These are phyloP conservation scores for Leucosporidium creatinivorum DNA, from an alignment of 768 basidiomycete genomes.

Conservation along the genomic window DNA sequence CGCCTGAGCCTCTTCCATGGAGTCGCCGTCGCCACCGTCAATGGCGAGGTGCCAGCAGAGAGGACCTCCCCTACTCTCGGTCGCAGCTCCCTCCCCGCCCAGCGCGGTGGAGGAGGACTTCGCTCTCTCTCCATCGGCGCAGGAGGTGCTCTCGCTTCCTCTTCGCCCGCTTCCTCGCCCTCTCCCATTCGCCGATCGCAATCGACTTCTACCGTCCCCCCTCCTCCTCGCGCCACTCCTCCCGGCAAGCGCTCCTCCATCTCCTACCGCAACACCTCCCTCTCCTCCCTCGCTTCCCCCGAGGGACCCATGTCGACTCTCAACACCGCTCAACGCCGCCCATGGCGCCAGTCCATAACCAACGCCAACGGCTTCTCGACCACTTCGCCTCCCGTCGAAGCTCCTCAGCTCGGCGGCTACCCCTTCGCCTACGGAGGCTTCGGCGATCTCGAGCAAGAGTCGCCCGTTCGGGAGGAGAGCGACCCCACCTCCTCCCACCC, in stretches of 20 bases:
- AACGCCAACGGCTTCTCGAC: conserved; percentile 15
- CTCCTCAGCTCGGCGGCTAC: conserved; percentile 8
- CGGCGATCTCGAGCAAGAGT: conserved; percentile 27
- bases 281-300: background rate
- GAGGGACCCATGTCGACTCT: background rate
- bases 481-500: conserved; percentile 6
- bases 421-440: conserved; percentile 24
- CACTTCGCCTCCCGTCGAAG: conserved; percentile 19
- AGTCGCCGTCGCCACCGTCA: conserved; percentile 12
- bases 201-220: background rate
- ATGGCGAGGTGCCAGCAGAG: background rate
- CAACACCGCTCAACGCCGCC: background rate
- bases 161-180: background rate
- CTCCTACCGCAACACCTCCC: conserved; percentile 26
- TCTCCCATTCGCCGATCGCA: background rate
- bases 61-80: background rate
- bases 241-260: conserved; percentile 23
- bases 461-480: background rate
- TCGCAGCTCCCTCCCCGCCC: background rate
- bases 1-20: conserved; percentile 29
- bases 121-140: conserved; percentile 31
- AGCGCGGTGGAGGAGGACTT: conserved; percentile 11
- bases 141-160: background rate
- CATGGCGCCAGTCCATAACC: background rate
- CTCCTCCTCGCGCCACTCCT: background rate